Base-by-base conservation (phyloP, 2,329 filamentous ascomycete species). In the Ceratocystis cacaofunesta region DNA sequence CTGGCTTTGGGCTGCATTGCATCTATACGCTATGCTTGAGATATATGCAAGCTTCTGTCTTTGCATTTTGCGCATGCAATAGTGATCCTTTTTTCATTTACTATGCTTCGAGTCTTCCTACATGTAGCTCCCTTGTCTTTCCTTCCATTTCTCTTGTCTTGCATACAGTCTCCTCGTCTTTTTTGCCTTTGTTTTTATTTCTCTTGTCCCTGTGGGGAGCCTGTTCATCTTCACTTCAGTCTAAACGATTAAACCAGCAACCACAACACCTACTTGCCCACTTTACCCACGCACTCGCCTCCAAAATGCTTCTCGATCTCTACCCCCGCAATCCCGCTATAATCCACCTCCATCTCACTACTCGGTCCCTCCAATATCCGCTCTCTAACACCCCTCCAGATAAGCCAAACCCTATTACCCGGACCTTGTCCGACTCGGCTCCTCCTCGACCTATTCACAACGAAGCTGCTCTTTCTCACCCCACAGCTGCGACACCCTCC, bases 301-400 rank as follows among this genome's bases (percentile, higher is more conserved):
- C 12, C 6, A 25, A 50, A 19, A 50, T 50, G n/a, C 46, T 22
- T 10, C 36, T 41, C 10, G 36, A 10, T 12, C 36, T 41, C 36
- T 41, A 41, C 46, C 15, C 10, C 46, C 17, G n/a, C 17, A 48
- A 48, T 48, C 8, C 61, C 17, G 62, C 50, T 22, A 46, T 55
- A 32, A n/a, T 43, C 43, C 32, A 30, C 44, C 32, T 22, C n/a
- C 63, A 66, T 10, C 36, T 41, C 2, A 41, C 8, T 41, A 12
- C 36, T 41, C 36, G 8, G 36, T 3, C 36, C 36, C 36, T 41
- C 36, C 36, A 41, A 10, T 68, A 69, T 78, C 72, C 68, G 79
- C 83, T 64, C 78, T 78, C 17, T 85, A 85, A 69, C 82, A 82
- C 75, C 77, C 82, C 63, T 82, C 80, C 25, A 79, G 82, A 70